Evolutionary conservation across 805 yeast genomes (phyloP), one percentile per base, ranked within the genome.

Genomic region (Hanseniaspora meyeri): DNA sequence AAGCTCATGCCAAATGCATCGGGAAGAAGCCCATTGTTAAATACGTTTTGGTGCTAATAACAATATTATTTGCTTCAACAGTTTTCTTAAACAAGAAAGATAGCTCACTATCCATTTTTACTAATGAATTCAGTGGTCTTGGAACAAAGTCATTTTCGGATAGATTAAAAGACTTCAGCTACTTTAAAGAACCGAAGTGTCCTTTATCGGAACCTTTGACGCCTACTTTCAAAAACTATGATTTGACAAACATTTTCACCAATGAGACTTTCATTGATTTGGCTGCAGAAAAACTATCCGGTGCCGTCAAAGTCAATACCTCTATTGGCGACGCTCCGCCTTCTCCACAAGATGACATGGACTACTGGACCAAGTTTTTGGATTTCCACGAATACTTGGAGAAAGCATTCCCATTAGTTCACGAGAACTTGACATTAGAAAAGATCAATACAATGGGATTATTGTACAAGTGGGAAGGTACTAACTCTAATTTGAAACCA

Each of bases 281-380:
- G 20, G 74, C 84, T 0, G 75, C 76, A 19, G 63, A 62, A 11
- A 77, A 73, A 60, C 70, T 81, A 57, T 67, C 78, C 9, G 80
- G 77, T 5, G 86, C 91, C 1, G 76, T 86, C 24, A 74, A 75
- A 63, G 74, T 85, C 57, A 81, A 82, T 43, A 85, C 95, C 1
- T 82, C 78, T 59, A 74, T 81, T 16, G 74, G 67, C 59, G 95
- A 87, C 64, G 75, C 74, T 24, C 70, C 67, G 54, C 70, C 70
- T 10, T 55, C 61, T 16, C 72, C 74, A 4, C 56, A 58, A 8
- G 66, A 64, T 2, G 64, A 69, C 42, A 61, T 66, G 3, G 74
- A 73, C 17, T 72, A 75, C 37, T 81, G 82, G 74, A 71, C 72
- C 38, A 62, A 70, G 19, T 79, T 79, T 58, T 60, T 60, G 24